These are phyloP conservation scores for Teratosphaeria gauchensis DNA, from an alignment of 2,329 filamentous ascomycete genomes.

Conservation along the genomic window DNA sequence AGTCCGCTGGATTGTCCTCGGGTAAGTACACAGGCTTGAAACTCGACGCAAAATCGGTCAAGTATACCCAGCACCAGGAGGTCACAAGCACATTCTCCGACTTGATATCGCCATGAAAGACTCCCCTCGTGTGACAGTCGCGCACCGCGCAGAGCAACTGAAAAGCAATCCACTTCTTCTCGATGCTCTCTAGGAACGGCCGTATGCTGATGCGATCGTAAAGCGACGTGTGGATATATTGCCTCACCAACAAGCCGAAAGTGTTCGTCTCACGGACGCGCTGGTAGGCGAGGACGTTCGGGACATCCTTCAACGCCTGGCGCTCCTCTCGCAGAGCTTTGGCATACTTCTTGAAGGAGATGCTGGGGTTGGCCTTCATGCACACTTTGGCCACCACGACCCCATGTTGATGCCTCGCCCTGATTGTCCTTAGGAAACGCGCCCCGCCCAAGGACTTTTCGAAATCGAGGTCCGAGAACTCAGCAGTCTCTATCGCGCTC, in stretches of 20 bases:
- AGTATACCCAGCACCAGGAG: constrained; percentile 98
- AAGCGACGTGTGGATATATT: constrained; percentile 91
- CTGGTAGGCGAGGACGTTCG: constrained; percentile 85
- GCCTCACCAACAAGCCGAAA: constrained; percentile 85
- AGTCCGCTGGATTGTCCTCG: constrained; percentile 93
- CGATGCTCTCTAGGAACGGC: constrained; percentile 91
- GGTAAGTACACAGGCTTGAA: constrained; percentile 92
- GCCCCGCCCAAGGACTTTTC: constrained; percentile 87
- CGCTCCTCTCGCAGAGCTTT: constrained; percentile 75
- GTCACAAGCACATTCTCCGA: constrained; percentile 95
- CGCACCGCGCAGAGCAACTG: constrained; percentile 86
- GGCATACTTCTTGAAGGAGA: constrained; percentile 72
- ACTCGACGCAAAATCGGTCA: constrained; percentile 91
- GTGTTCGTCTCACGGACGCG: constrained; percentile 84
- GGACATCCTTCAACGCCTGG: constrained; percentile 66
- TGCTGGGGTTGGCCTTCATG: constrained; percentile 78
- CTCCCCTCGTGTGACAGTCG: constrained; percentile 78
- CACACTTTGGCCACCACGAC: constrained; percentile 90
- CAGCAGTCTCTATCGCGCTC: constrained; percentile 85
- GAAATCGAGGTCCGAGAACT: constrained; percentile 82
- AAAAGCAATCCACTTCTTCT: constrained; percentile 98
- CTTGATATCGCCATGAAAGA: constrained; percentile 98
- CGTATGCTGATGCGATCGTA: constrained; percentile 96
- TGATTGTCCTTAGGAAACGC: constrained; percentile 93
- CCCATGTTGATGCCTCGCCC: constrained; percentile 81